Evolutionary conservation across 768 basidiomycete genomes (phyloP).

Genomic region (Xerocomellus amylosporus): DNA sequence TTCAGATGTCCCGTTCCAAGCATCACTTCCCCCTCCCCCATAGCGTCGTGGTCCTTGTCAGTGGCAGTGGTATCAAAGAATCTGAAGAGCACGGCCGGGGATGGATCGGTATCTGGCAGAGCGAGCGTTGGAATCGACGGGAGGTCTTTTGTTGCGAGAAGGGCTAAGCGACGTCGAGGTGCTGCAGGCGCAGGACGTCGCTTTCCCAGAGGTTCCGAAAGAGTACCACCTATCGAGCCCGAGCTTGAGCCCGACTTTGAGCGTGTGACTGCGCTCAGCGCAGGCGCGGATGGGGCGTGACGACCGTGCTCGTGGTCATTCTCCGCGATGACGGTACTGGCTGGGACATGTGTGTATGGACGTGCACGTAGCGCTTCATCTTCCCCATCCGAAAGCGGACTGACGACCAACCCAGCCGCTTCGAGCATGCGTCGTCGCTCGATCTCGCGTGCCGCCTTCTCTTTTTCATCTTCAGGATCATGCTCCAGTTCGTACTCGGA

Average conservation of each 20-base stretch:
- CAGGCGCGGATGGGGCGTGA: not conserved
- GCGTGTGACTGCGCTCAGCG: not conserved
- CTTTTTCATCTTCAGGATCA: conserved; percentile 32
- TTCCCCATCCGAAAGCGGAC: conserved; percentile 26
- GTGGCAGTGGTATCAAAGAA: not conserved
- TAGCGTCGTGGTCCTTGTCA: not conserved
- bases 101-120: conserved; percentile 19
- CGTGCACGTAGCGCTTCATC: not conserved
- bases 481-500: conserved; percentile 5
- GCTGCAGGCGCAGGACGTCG: conserved; percentile 28
- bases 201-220: conserved; percentile 35
- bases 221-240: conserved; percentile 36
- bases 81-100: not conserved
- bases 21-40: not conserved
- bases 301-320: not conserved
- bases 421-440: conserved; percentile 84
- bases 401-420: conserved; percentile 81
- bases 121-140: conserved; percentile 48
- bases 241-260: conserved; percentile 13
- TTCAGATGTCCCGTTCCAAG: conserved; percentile 1
- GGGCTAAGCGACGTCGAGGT: conserved; percentile 17
- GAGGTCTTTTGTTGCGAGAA: conserved; percentile 45
- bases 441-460: conserved; percentile 59
- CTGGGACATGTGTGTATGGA: conserved; percentile 26
- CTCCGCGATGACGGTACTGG: not conserved